Conservation (phyloP, 1,284 basidiomycete species). For the Crepidotus sp. region DNA sequence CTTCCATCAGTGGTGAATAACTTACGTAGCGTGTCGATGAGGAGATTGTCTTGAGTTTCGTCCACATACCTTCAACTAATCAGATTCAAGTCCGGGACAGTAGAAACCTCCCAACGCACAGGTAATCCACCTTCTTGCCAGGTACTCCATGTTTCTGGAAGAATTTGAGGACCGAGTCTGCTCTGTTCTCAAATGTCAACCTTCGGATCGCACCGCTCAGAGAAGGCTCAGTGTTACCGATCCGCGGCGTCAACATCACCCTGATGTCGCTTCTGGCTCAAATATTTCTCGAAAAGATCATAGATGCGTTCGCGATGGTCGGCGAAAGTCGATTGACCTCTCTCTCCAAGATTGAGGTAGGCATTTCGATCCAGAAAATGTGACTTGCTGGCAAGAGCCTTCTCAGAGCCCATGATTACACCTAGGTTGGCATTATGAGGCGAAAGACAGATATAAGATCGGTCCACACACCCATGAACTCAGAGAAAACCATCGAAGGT, state of each 20-base stretch:
- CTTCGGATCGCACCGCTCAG: no score
- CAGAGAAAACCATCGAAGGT: slow-evolving; percentile 54
- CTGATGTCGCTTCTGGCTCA: slow-evolving; percentile 34
- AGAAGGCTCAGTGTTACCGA: slow-evolving; percentile 22
- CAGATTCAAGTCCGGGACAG: no score
- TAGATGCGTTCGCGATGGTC: slow-evolving; percentile 42
- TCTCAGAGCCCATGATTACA: slow-evolving; percentile 60
- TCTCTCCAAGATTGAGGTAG: slow-evolving; percentile 41
- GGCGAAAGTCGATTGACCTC: slow-evolving; percentile 48
- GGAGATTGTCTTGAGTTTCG: slow-evolving; percentile 63
- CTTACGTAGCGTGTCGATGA: slow-evolving; percentile 46
- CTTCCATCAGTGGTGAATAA: not conserved
- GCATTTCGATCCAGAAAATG: slow-evolving; percentile 33
- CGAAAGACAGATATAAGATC: not conserved
- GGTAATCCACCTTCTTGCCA: slow-evolving; percentile 42
- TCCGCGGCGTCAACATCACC: slow-evolving; percentile 55
- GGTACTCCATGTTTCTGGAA: slow-evolving; percentile 28
- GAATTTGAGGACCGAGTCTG: slow-evolving; percentile 40
- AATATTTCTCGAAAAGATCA: slow-evolving; percentile 47
- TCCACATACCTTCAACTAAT: slow-evolving; percentile 53
- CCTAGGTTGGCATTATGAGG: slow-evolving; percentile 29
- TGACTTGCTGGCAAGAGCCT: slow-evolving; percentile 27
- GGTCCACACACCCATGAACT: slow-evolving; percentile 46
- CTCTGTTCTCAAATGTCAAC: slow-evolving; percentile 21
- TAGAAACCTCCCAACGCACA: slow-evolving; percentile 33